Conservation (phyloP, 495 filamentous ascomycete species). For the Margaritispora aquatica region DNA sequence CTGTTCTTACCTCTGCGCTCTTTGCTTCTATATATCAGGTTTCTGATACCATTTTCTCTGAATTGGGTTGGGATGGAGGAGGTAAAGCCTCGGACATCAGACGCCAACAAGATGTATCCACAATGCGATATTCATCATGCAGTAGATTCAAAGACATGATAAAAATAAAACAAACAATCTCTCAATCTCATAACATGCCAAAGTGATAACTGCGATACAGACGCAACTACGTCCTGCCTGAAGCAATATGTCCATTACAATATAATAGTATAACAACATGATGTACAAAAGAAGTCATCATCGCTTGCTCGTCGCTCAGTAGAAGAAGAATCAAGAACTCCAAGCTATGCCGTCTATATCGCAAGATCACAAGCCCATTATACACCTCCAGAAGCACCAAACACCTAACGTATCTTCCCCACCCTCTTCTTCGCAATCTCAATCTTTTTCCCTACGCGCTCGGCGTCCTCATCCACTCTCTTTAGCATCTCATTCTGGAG, state of each 20-base stretch:
- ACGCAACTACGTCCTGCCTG: not conserved
- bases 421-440: slow-evolving; percentile 75
- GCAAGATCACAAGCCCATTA: not conserved
- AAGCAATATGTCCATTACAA: not conserved
- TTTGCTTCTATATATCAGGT: too few species aligned
- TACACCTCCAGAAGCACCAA: not conserved
- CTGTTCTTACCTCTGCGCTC: too few species aligned
- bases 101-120: too few species aligned
- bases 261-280: not conserved
- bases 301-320: not conserved
- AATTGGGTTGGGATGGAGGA: too few species aligned
- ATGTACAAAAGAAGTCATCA: not conserved
- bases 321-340: not conserved
- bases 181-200: too few species aligned
- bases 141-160: too few species aligned
- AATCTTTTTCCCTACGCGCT: slow-evolving; percentile 68
- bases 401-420: slow-evolving; percentile 50
- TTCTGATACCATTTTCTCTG: too few species aligned
- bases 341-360: not conserved
- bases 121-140: too few species aligned
- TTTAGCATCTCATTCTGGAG: slow-evolving; percentile 78
- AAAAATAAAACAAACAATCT: too few species aligned
- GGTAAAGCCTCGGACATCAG: too few species aligned
- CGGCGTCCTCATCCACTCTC: slow-evolving; percentile 68
- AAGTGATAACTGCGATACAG: not conserved